phyloP scores from a whole-genome alignment of 306 rosid genomes.

The Lablab purpureus region DNA sequence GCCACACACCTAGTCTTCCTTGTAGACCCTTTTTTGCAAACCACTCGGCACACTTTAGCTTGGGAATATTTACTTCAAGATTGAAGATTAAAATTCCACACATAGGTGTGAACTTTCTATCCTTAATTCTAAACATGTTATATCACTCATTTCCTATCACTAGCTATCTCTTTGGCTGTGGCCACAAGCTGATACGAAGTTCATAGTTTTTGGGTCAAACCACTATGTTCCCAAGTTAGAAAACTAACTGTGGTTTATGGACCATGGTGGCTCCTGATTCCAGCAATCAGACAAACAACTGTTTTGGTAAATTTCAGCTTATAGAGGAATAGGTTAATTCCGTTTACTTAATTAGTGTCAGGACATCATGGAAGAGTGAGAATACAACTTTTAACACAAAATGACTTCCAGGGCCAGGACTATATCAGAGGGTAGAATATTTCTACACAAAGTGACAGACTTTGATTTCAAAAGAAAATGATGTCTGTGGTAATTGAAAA shows the following conservation, averaged over 20 bases:
- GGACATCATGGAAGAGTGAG: neutral
- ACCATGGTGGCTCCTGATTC: neutral
- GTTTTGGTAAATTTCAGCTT: neutral
- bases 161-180: neutral
- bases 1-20: constrained; percentile 2
- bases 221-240: neutral
- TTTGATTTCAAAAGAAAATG: neutral
- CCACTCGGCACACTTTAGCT: neutral
- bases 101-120: constrained; percentile 6
- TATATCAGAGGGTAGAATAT: neutral
- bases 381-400: neutral
- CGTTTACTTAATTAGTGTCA: neutral
- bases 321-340: neutral
- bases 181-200: neutral
- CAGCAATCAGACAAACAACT: neutral
- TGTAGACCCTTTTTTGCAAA: constrained; percentile 14
- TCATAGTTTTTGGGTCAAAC: neutral
- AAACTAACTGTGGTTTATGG: neutral
- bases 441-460: neutral
- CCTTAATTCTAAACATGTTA: neutral
- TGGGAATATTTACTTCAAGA: constrained; percentile 20
- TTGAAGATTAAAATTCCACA: constrained; percentile 26
- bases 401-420: neutral
- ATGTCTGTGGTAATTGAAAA: neutral
- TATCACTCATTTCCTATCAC: constrained; percentile 3